phyloP scores from a whole-genome alignment of 495 filamentous ascomycete genomes.

The Talaromyces stipitatus region DNA sequence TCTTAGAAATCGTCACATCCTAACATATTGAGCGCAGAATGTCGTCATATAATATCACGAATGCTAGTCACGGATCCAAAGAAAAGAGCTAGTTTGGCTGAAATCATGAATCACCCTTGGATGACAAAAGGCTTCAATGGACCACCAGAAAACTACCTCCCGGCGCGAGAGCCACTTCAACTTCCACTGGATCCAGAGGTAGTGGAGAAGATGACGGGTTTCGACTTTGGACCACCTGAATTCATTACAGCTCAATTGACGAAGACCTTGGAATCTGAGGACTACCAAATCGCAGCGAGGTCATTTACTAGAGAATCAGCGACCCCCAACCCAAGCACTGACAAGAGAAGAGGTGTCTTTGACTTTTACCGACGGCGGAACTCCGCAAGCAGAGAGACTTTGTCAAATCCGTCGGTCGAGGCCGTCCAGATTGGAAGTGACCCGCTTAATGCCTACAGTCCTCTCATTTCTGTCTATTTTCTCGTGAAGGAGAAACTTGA shows the following conservation, averaged over 20 bases:
- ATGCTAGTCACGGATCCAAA: slow-evolving; percentile 96
- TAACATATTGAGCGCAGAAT: slow-evolving; percentile 52
- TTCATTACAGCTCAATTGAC: slow-evolving; percentile 74
- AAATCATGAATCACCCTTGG: slow-evolving; percentile 97
- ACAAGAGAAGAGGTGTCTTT: slow-evolving; percentile 86
- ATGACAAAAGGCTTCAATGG: slow-evolving; percentile 86
- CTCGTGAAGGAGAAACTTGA: slow-evolving; percentile 92
- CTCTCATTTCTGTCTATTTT: slow-evolving; percentile 90
- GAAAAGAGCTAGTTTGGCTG: slow-evolving; percentile 74
- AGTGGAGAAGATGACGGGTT: slow-evolving; percentile 90
- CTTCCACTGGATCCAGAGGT: slow-evolving; percentile 78
- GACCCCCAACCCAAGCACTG: slow-evolving; percentile 52
- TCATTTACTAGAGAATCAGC: slow-evolving; percentile 59
- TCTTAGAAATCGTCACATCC: not conserved
- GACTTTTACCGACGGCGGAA: slow-evolving; percentile 96
- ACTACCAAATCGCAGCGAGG: slow-evolving; percentile 77
- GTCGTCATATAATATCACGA: slow-evolving; percentile 82
- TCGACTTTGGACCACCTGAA: slow-evolving; percentile 89
- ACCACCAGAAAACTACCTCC: slow-evolving; percentile 85
- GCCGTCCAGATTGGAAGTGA: slow-evolving; percentile 76
- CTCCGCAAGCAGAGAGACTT: slow-evolving; percentile 82
- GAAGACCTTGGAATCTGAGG: slow-evolving; percentile 78
- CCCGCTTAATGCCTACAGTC: slow-evolving; percentile 88
- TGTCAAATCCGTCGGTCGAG: slow-evolving; percentile 80
- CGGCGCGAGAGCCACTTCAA: slow-evolving; percentile 72